Base-by-base conservation (phyloP, 2,329 filamentous ascomycete genomes). In the Trichoderma sp. region DNA sequence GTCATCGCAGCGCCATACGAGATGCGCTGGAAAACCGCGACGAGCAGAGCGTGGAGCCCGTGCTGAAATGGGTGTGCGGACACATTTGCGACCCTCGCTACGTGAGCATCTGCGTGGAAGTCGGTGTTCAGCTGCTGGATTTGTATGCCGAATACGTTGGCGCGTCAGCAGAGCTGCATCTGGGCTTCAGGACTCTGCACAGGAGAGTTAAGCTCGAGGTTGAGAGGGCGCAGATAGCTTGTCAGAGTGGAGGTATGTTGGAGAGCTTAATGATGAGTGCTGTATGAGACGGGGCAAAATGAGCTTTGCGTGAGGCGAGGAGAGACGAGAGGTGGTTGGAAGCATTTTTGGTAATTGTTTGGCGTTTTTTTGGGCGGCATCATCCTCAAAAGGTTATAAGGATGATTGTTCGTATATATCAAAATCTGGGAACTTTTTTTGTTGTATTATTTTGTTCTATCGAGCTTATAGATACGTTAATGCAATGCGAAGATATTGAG, bases 201-300 rank as follows among this genome's bases (percentile, higher is more conserved):
- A 82, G 85, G 56, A 84, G 90, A 49, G 95, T 98, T 24, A 86
- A 88, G 71, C 83, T 87, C 51, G 92, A 96, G 78, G 91, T 94
- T 13, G 93, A 96, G 79, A 89, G 91, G 75, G 92, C 93, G 26
- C 92, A 97, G 80, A 86, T 91, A 76, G 94, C 95, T 2, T 90
- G 88, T 74, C 89, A 91, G 80, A 94, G 93, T 13, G 87, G 87
- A 73, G 96, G 95, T 2, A 97, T 98, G 94, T 81, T 98, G 72
- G 92, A 95, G 74, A 91, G 82, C 59, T 72, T 89, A 72, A 87
- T 91, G 72, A 71, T 76, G 59, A 76, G 77, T 49, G 72, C 70
- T 39, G 71, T 75, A 66, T 77, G 28, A 65, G 32, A 59, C 4
- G 24, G 28, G 21, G 34, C 18, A 39, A 14, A 26, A 26, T 21